Conservation (phyloP, 1,139 yeast genomes). For the Zygotorulaspora mrakii region DNA sequence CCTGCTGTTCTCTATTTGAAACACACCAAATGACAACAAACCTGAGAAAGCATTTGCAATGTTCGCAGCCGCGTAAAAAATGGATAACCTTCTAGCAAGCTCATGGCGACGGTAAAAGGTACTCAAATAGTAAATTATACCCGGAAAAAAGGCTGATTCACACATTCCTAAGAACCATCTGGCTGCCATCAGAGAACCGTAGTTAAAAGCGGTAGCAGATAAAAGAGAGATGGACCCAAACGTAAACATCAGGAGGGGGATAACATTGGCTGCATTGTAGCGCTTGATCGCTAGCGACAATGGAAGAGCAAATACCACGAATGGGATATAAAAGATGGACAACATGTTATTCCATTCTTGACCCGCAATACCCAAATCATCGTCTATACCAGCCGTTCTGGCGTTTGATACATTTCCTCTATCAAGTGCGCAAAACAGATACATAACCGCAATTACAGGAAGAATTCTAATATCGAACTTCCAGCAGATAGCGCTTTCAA, state of each 20-base stretch:
- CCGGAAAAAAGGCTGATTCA: constrained; percentile 58
- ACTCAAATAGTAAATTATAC: constrained; percentile 46
- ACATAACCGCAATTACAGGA: constrained; percentile 48
- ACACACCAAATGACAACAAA: constrained; percentile 41
- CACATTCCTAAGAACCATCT: constrained; percentile 52
- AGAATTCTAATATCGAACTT: constrained; percentile 41
- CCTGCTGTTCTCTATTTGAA: constrained; percentile 31
- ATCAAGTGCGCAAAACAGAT: constrained; percentile 53
- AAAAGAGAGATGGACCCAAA: constrained; percentile 51
- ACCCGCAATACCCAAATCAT: constrained; percentile 48
- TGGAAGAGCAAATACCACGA: constrained; percentile 47
- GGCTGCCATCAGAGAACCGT: constrained; percentile 44
- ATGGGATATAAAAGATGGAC: constrained; percentile 40
- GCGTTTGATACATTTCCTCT: constrained; percentile 60
- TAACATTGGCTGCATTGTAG: constrained; percentile 39
- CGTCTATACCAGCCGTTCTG: constrained; percentile 52
- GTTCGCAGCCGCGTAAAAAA: constrained; percentile 48
- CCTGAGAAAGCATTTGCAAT: constrained; percentile 53
- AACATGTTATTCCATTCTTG: constrained; percentile 50
- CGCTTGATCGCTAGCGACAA: constrained; percentile 35
- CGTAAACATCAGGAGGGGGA: constrained; percentile 45
- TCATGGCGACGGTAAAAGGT: constrained; percentile 49
- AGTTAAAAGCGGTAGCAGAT: constrained; percentile 41
- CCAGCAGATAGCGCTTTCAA: constrained; percentile 29
- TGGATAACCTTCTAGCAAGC: constrained; percentile 45